These are phyloP conservation scores for Penicillium nordicum DNA, from an alignment of 2,329 filamentous ascomycete species.

Conservation along the genomic window DNA sequence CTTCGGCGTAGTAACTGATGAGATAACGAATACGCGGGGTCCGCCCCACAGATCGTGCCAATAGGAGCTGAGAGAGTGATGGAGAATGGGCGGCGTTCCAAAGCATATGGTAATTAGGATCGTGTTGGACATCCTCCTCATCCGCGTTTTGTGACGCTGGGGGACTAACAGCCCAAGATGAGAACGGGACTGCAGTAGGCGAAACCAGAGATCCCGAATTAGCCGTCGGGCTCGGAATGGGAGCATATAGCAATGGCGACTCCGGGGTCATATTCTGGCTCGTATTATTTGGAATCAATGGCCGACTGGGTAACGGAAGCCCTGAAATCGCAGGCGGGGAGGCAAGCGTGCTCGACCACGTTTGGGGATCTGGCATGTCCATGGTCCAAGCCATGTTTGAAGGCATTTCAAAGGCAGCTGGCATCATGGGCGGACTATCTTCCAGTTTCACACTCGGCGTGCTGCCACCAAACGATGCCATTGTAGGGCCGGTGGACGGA, in stretches of 20 bases:
- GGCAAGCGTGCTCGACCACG: constrained; percentile 18
- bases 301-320: constrained; percentile 18
- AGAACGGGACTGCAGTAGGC: constrained; percentile 12
- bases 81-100: constrained; percentile 27
- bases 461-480: constrained; percentile 3
- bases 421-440: constrained; percentile 2
- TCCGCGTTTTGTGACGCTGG: constrained; percentile 16
- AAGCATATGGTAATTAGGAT: constrained; percentile 12
- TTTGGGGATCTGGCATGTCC: constrained; percentile 23
- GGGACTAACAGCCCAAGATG: constrained; percentile 4
- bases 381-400: constrained; percentile 21
- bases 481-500: constrained; percentile 1
- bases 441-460: constrained; percentile 10
- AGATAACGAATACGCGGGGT: constrained; percentile 80
- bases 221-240: constrained; percentile 14
- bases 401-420: constrained; percentile 13
- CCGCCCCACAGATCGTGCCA: constrained; percentile 53
- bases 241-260: constrained; percentile 13
- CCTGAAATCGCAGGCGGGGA: constrained; percentile 21
- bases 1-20: constrained; percentile 89
- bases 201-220: constrained; percentile 12
- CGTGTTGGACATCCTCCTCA: constrained; percentile 18
- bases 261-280: constrained; percentile 16
- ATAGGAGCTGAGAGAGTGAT: constrained; percentile 36
- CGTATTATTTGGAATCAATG: constrained; percentile 8